Base-by-base conservation (phyloP, 305 asterid species). In the Galium porrigens region DNA sequence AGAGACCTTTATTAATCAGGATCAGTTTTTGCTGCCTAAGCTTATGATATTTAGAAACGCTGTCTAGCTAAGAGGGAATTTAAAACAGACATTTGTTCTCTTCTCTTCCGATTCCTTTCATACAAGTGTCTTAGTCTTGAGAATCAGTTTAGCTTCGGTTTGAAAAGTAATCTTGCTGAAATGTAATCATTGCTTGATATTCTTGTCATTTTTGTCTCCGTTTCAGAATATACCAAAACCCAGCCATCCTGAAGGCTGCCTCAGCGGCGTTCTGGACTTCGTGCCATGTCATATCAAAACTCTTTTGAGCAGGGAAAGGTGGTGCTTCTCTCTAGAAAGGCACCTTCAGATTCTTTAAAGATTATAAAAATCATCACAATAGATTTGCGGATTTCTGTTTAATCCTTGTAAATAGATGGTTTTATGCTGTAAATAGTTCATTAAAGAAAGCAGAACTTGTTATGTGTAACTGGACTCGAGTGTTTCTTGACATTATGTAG, bases 211-310 rank as follows among this genome's bases (percentile, higher is more conserved):
- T 58, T 29, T 48, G 51, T 42, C 52, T n/a, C 34, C 34, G 52
- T 46, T 14, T 65, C 87, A 90, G 96, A 72, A 85, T 90, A 49
- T 90, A 90, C 82, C 97, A 90, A 70, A 90, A 90, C 63, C 97
- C 97, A 0, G 94, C 94, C 55, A 85, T 90, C 33, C 71, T 85
- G 14, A 80, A 82, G 67, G 97, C 81, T 68, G 95, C 97, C 75
- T 70, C 96, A 17, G 73, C 95, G 1, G 94, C 96, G 0, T 90
- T 88, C 85, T 90, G 95, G 96, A 88, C 90, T 15, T 90, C 96
- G 0, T 90, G 92, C 70, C 82, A 72, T 42, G 88, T 88, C 5
- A 80, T 90, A 84, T 90, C 97, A 0, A 90, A 90, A 84, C 87
- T 90, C 42, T 77, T 90, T 79, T 90, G 75, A 85, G 74, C 73